phyloP scores from a whole-genome alignment of 192 early-diverging fungal genomes.

The Coemansia aciculifera region DNA sequence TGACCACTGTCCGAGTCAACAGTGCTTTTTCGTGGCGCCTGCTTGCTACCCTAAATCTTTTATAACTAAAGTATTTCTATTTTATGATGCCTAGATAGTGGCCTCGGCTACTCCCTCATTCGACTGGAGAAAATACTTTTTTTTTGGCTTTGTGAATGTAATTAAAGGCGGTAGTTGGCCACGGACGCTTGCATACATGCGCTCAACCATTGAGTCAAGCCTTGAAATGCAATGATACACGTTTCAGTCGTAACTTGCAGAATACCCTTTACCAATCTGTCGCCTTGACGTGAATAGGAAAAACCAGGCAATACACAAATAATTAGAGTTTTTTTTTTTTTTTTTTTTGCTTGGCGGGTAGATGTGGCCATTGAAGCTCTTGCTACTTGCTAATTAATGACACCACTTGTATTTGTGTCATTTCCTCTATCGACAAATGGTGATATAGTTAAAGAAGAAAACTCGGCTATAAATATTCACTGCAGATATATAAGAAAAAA shows the following conservation, averaged over 20 bases:
- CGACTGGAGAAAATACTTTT: background rate
- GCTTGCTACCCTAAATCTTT: background rate
- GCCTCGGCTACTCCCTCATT: background rate
- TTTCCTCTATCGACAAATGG: background rate
- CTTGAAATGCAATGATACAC: constrained; percentile 3
- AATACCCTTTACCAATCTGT: background rate
- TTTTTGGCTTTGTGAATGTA: constrained; percentile 3
- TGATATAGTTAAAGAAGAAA: background rate
- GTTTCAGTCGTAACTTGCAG: background rate
- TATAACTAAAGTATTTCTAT: constrained; percentile 1
- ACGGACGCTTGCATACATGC: background rate
- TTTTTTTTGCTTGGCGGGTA: background rate
- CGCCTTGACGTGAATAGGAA: background rate
- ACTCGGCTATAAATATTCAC: background rate
- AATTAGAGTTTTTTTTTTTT: no score
- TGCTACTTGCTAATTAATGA: background rate
- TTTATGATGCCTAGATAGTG: background rate
- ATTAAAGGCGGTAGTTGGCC: constrained; percentile 7
- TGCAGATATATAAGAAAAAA: no score
- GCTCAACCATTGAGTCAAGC: background rate
- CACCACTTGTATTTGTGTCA: background rate
- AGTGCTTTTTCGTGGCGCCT: constrained; percentile 1
- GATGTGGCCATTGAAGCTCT: background rate
- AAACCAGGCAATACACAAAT: background rate
- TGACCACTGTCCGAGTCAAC: constrained; percentile 4